Conservation (phyloP, 2,329 filamentous ascomycete genomes). For the Lachnellula occidentalis region DNA sequence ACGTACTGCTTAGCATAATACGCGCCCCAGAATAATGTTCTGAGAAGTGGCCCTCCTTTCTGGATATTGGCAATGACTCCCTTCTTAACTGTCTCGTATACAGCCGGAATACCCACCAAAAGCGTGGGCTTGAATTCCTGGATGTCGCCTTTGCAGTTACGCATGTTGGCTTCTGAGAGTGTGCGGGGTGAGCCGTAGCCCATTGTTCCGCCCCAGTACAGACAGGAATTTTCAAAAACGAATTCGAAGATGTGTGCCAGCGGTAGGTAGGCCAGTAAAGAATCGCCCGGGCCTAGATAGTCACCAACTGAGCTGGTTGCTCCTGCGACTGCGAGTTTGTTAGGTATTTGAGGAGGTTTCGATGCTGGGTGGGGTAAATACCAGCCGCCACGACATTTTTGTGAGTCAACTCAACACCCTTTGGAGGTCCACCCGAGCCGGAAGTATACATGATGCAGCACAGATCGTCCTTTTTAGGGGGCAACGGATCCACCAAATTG, state of each 20-base stretch:
- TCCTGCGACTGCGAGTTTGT: constrained; percentile 57
- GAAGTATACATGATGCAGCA: constrained; percentile 84
- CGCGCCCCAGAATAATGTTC: constrained; percentile 68
- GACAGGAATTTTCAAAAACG: constrained; percentile 80
- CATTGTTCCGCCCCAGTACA: constrained; percentile 84
- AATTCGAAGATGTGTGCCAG: constrained; percentile 94
- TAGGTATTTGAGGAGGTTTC: constrained; percentile 6
- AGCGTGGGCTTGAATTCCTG: constrained; percentile 82
- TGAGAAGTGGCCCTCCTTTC: constrained; percentile 58
- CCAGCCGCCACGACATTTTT: constrained; percentile 73
- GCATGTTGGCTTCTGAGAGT: constrained; percentile 74
- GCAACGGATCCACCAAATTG: constrained; percentile 63
- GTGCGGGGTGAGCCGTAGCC: constrained; percentile 88
- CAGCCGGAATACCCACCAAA: constrained; percentile 86
- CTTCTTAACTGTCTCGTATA: constrained; percentile 96
- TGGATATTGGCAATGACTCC: constrained; percentile 77
- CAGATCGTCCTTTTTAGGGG: constrained; percentile 66
- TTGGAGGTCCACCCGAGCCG: constrained; percentile 79
- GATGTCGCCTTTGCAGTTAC: constrained; percentile 88
- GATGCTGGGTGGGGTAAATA: constrained; percentile 35
- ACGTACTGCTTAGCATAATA: constrained; percentile 48
- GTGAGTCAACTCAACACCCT: constrained; percentile 81
- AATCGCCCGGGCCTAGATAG: constrained; percentile 69
- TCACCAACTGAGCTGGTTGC: constrained; percentile 70
- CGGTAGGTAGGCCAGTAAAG: constrained; percentile 81